Evolutionary conservation across 306 rosid genomes (phyloP), one percentile per base, ranked within the genome.

Genomic region (Castanospermum australe): DNA sequence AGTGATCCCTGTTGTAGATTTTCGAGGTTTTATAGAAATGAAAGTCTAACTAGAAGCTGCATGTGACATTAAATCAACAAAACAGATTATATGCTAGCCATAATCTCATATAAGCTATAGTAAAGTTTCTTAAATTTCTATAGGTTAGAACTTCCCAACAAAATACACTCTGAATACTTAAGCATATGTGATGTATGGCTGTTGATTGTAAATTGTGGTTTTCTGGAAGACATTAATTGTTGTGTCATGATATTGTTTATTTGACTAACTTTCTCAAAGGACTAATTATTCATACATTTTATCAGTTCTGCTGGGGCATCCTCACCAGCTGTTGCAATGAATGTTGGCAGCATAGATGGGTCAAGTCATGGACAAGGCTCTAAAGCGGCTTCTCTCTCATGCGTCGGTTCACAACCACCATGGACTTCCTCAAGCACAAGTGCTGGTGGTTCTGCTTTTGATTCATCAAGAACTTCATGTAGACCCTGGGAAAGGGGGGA

Each of bases 401-500:
- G 90, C 76, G 96, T 91, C 83, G 99, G 97, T 67, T 96, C 98
- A 45, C 99, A 91, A 79, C 96, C 96, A 25, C 99, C 94, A 41
- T 56, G 88, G 86, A 85, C 90, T 84, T 91, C 98, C 57, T 82
- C 90, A 83, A 89, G 98, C 91, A 93, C 96, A 8, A 93, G 96
- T 78, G 94, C 88, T 71, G 92, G 92, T 65, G 99, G 93, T 67
- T 91, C 94, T 71, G 81, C 90, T 63, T 92, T 94, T 64, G 93
- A 92, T 78, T 90, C 94, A 20, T 91, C 97, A 32, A 87, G 90
- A 70, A 86, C 85, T 59, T 92, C 97, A 2, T 95, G 98, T 85
- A 90, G 98, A 72, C 99, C 99, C 42, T 96, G 98, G 98, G 99
- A 96, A 84, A 86, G 99, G 84, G 99, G 97, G 72, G 99, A 96